phyloP scores from a whole-genome alignment of 176 grass and related monocot species.

The Cocos nucifera region DNA sequence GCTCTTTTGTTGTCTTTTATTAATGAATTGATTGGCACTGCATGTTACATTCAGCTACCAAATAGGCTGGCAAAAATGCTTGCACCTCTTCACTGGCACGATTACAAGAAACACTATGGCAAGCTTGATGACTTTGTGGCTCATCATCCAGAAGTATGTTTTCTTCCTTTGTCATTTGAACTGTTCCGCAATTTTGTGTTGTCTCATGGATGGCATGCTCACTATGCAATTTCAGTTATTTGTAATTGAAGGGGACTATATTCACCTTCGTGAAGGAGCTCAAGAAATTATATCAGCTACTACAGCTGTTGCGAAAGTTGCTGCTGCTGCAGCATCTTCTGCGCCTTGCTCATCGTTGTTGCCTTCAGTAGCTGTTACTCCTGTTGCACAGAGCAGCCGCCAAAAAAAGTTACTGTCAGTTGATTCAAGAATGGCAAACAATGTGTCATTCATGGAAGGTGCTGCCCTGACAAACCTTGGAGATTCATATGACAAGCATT shows the following conservation, averaged over 20 bases:
- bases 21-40: background rate
- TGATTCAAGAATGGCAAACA: constrained; percentile 40
- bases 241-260: constrained; percentile 94
- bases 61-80: constrained; percentile 97
- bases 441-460: constrained; percentile 40
- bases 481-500: constrained; percentile 31
- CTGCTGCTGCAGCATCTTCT: constrained; percentile 63
- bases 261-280: constrained; percentile 89
- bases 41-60: constrained; percentile 45
- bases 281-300: constrained; percentile 95
- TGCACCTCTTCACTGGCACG: constrained; percentile 96
- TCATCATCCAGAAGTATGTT: constrained; percentile 68
- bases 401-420: constrained; percentile 40
- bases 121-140: constrained; percentile 97
- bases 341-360: constrained; percentile 52
- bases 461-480: constrained; percentile 23
- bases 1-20: too few relatives aligned
- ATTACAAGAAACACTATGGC: constrained; percentile 91
- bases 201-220: background rate
- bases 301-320: constrained; percentile 88
- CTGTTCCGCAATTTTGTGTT: background rate
- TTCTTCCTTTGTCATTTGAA: background rate
- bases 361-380: constrained; percentile 90
- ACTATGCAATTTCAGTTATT: constrained; percentile 56
- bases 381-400: constrained; percentile 66